Conservation (phyloP, 208 protist species). For the Leishmania martiniquensis region DNA sequence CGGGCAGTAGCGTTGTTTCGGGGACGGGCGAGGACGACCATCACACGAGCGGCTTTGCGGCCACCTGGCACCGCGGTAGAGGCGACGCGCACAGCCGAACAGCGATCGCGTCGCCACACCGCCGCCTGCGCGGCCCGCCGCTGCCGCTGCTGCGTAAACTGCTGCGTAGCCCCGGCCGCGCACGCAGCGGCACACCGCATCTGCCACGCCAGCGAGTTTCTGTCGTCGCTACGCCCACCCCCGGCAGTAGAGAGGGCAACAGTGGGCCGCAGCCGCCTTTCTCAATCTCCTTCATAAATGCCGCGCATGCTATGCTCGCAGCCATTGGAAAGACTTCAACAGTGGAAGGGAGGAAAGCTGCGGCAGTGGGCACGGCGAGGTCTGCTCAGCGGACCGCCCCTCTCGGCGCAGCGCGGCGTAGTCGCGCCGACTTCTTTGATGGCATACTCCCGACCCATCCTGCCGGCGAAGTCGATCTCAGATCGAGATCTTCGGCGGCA, state of each 20-base stretch:
- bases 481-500: background rate
- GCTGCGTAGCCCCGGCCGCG: conserved; percentile 2
- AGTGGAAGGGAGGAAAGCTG: background rate
- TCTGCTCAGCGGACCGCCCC: background rate
- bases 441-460: background rate
- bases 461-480: background rate
- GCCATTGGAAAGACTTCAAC: background rate
- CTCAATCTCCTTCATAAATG: background rate
- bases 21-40: background rate
- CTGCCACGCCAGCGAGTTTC: background rate
- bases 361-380: background rate
- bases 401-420: background rate
- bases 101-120: conserved; percentile 31
- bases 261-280: background rate
- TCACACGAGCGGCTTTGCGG: background rate
- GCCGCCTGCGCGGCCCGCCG: conserved; percentile 36
- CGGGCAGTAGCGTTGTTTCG: background rate
- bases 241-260: background rate
- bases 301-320: background rate
- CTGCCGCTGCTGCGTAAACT: conserved; percentile 40
- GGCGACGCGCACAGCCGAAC: conserved; percentile 25
- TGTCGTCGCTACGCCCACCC: too few relatives aligned
- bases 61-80: background rate
- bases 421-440: background rate
- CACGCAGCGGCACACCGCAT: conserved; percentile 5